Evolutionary conservation across 2,329 filamentous ascomycete species (phyloP).

Genomic region (Plectosphaerella plurivora): DNA sequence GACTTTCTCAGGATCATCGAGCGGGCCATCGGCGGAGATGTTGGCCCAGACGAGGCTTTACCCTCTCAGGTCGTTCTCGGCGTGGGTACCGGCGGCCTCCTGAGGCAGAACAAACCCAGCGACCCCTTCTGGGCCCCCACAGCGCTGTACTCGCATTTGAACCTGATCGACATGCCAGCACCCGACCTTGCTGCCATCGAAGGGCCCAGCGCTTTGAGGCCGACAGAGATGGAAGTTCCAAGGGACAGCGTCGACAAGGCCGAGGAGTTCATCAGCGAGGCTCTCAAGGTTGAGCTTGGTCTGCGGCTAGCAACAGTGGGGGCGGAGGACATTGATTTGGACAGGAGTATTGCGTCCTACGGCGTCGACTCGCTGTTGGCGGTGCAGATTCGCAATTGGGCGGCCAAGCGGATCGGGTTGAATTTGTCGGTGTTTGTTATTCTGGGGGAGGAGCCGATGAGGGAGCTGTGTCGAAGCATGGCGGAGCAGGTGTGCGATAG

Average conservation of each 20-base stretch:
- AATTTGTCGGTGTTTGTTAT: slow-evolving; percentile 44
- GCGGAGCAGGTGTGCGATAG: slow-evolving; percentile 18
- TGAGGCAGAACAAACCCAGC: slow-evolving; percentile 44
- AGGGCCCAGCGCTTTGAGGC: slow-evolving; percentile 6
- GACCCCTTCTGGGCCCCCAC: slow-evolving; percentile 52
- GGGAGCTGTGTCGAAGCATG: slow-evolving; percentile 29
- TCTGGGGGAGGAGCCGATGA: slow-evolving; percentile 35
- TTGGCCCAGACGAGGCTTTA: slow-evolving; percentile 17
- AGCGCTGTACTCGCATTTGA: slow-evolving; percentile 43
- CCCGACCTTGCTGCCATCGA: slow-evolving; percentile 15
- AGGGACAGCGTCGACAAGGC: slow-evolving; percentile 20
- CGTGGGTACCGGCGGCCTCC: slow-evolving; percentile 49
- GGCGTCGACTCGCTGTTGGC: slow-evolving; percentile 50
- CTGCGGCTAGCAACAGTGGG: slow-evolving; percentile 13
- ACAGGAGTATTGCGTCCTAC: slow-evolving; percentile 36
- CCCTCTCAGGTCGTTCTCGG: slow-evolving; percentile 47
- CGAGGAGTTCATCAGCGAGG: slow-evolving; percentile 26
- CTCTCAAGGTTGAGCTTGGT: slow-evolving; percentile 34
- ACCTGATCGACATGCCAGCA: slow-evolving; percentile 39
- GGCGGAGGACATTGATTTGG: slow-evolving; percentile 38
- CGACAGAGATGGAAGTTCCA: slow-evolving; percentile 27
- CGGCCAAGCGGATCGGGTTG: slow-evolving; percentile 36
- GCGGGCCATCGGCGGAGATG: slow-evolving; percentile 37
- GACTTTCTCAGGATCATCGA: slow-evolving; percentile 44
- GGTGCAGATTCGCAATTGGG: slow-evolving; percentile 48